These are phyloP conservation scores for Pseudogymnoascus sp. DNA, from an alignment of 2,329 filamentous ascomycete species.

Conservation along the genomic window DNA sequence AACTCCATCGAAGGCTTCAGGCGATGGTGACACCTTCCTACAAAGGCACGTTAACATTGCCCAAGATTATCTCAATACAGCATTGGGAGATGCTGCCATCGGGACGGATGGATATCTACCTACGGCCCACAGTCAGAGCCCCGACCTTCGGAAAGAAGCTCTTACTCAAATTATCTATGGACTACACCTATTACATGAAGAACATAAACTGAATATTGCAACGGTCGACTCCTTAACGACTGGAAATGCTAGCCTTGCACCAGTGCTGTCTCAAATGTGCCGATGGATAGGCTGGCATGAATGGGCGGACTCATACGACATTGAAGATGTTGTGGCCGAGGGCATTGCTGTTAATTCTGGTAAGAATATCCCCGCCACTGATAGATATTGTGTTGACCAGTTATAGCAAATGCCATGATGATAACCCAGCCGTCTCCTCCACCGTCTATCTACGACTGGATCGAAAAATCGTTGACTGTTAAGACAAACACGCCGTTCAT, in stretches of 20 bases:
- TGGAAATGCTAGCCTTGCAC: slow-evolving; percentile 49
- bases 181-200: slow-evolving; percentile 81
- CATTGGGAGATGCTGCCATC: slow-evolving; percentile 47
- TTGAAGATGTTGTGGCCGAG: slow-evolving; percentile 47
- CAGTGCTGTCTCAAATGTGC: slow-evolving; percentile 71
- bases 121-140: slow-evolving; percentile 41
- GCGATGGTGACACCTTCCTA: slow-evolving; percentile 49
- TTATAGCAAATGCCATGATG: slow-evolving; percentile 14
- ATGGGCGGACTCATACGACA: slow-evolving; percentile 54
- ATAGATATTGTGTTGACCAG: not conserved
- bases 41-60: slow-evolving; percentile 48
- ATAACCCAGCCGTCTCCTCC: slow-evolving; percentile 45
- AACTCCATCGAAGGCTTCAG: not conserved
- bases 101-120: slow-evolving; percentile 55
- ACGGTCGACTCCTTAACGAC: slow-evolving; percentile 39
- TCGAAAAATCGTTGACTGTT: slow-evolving; percentile 34
- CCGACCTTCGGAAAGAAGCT: slow-evolving; percentile 49
- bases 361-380: not conserved
- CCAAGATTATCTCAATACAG: slow-evolving; percentile 55
- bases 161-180: slow-evolving; percentile 63
- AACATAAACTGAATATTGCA: slow-evolving; percentile 69
- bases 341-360: slow-evolving; percentile 44
- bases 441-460: slow-evolving; percentile 51
- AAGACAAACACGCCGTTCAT: slow-evolving; percentile 34
- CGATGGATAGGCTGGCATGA: slow-evolving; percentile 69